A percentile compares a stretch with the other conserved stretches of the same genome.
phyloP scores from a whole-genome alignment of 202 grass and related monocot genomes.

The Panicum hallii region DNA sequence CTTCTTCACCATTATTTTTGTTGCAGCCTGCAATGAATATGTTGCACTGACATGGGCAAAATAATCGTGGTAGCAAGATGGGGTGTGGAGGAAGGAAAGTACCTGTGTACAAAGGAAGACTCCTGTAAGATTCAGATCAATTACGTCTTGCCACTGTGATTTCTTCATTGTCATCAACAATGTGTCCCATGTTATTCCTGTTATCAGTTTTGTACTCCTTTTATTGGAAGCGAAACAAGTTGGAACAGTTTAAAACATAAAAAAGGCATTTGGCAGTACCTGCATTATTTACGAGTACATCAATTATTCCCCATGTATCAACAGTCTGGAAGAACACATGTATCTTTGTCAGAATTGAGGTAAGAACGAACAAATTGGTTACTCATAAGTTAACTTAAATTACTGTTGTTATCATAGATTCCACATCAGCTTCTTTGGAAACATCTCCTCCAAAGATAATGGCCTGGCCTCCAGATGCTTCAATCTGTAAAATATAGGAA shows the following conservation, averaged over 20 bases:
- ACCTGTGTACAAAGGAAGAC: conserved; percentile 98
- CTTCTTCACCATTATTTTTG: conserved; percentile 98
- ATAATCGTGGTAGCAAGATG: conserved; percentile 1
- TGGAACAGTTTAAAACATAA: background rate
- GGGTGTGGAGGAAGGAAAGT: background rate
- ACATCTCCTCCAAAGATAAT: conserved; percentile 97
- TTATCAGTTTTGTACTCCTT: conserved; percentile 9
- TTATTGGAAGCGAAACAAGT: conserved; percentile 38
- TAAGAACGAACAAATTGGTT: conserved; percentile 22
- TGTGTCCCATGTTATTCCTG: conserved; percentile 93
- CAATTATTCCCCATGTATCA: conserved; percentile 93
- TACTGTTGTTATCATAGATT: conserved; percentile 95
- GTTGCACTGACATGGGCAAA: background rate
- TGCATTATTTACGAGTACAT: conserved; percentile 98
- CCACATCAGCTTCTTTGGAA: conserved; percentile 95
- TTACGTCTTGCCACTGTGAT: conserved; percentile 98
- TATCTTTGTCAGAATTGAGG: conserved; percentile 1
- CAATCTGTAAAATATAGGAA: conserved; percentile 63
- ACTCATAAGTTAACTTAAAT: conserved; percentile 42
- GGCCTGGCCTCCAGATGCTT: conserved; percentile 80
- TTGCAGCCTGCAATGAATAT: conserved; percentile 81
- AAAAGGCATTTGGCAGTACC: conserved; percentile 50
- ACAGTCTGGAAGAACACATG: conserved; percentile 52
- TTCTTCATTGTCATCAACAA: conserved; percentile 98
- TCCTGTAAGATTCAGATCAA: conserved; percentile 97